Evolutionary conservation across 805 yeast genomes (phyloP).

Genomic region (Pachysolen tannophilus): DNA sequence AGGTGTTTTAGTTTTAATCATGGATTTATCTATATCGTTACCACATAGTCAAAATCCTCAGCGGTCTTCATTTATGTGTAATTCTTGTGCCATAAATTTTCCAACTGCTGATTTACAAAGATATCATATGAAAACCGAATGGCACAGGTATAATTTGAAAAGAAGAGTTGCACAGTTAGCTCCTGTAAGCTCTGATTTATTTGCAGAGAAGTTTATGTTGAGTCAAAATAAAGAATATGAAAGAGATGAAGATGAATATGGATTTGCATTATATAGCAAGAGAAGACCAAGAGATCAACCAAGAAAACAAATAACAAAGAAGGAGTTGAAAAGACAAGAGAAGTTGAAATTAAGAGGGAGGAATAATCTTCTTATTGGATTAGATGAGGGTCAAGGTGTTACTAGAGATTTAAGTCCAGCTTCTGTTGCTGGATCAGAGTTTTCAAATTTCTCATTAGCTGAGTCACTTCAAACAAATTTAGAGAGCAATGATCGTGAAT

Average conservation of each 20-base stretch:
- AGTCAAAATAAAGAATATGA: constrained; percentile 6
- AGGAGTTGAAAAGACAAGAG: constrained; percentile 24
- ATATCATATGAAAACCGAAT: constrained; percentile 92
- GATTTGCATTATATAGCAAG: constrained; percentile 33
- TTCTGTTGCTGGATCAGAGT: constrained; percentile 43
- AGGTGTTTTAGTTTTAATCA: no score
- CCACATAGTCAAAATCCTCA: constrained; percentile 23
- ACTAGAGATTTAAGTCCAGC: constrained; percentile 42
- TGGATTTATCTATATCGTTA: no score
- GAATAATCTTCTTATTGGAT: constrained; percentile 6
- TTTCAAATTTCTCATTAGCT: constrained; percentile 50
- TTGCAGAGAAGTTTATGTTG: constrained; percentile 19
- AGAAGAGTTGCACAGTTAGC: constrained; percentile 83
- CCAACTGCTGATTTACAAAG: constrained; percentile 80
- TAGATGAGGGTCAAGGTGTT: constrained; percentile 2
- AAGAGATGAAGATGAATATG: constrained; percentile 43
- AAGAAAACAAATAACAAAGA: constrained; percentile 33
- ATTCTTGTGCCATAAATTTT: constrained; percentile 80
- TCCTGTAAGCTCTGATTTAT: constrained; percentile 59
- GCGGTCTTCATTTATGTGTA: constrained; percentile 52
- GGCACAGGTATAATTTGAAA: constrained; percentile 95
- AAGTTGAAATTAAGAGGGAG: constrained; percentile 20
- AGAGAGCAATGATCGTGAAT: constrained; percentile 16
- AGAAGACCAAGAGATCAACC: constrained; percentile 16
- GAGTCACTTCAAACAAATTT: constrained; percentile 17